Evolutionary conservation across 129 eudicot genomes (phyloP), one percentile per base, ranked within the genome.

Genomic region (Artemisia argyi): DNA sequence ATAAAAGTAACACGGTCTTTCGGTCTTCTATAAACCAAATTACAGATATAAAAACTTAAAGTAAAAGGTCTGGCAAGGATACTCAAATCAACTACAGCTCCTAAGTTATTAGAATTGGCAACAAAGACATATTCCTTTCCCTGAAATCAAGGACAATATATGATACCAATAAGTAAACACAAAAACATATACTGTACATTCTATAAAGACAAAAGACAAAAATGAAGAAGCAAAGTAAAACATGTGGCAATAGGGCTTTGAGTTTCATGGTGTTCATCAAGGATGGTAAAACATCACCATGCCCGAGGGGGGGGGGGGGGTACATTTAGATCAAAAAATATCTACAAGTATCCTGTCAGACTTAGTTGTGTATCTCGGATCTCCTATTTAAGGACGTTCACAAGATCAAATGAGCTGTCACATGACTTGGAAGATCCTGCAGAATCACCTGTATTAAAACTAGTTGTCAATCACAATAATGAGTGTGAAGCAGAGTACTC

Each of bases 291-390:
- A 94, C 99, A 79, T 94, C 99, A 64, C 99, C 99, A 77, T 94
- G 99, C 39, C 99, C 99, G n/a, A n/a, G n/a, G n/a, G n/a, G n/a
- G n/a, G n/a, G n/a, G 72, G 99, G 99, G 44, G 99, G 99, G 69
- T 94, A 90, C 99, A 97, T 94, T 61, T 72, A 81, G 1, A 52
- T 17, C 51, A 63, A 81, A 76, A 28, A 22, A 42, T 28, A 67
- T 7, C 12, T 70, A 32, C 71, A 18, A 81, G 73, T 66, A n/a
- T n/a, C n/a, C n/a, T n/a, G n/a, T n/a, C n/a, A n/a, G n/a, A 80
- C 92, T 89, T 70, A 89, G 73, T 65, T 86, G 96, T 51, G 89
- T 92, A 78, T 89, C 96, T n/a, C 92, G 92, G 58, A 89, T 89
- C 74, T 89, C 96, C 60, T 86, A 85, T 76, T 89, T 89, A 59